These are phyloP conservation scores for Yamagishiella unicocca DNA, from an alignment of 139 green algal species.

Conservation along the genomic window DNA sequence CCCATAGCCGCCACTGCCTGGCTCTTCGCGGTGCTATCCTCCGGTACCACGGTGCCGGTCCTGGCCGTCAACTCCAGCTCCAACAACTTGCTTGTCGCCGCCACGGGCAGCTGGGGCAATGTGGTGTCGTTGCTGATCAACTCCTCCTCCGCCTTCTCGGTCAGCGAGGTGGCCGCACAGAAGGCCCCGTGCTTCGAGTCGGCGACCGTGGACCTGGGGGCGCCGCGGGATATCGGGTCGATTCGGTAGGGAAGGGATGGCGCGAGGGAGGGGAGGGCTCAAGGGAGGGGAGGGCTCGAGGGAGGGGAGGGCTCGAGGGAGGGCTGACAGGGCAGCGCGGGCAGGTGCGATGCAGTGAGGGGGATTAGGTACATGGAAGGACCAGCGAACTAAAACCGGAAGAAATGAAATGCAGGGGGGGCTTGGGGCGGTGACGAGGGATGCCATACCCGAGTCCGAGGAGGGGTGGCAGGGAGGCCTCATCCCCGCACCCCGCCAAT, in stretches of 20 bases:
- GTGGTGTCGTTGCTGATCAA: background rate
- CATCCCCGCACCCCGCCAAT: background rate
- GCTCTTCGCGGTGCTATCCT: conserved; percentile 4
- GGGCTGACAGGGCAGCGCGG: too few species aligned
- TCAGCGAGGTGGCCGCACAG: conserved; percentile 13
- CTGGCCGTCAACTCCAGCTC: background rate
- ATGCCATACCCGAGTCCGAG: background rate
- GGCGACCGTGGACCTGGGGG: conserved; percentile 31
- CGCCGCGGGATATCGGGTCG: background rate
- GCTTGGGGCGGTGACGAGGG: background rate
- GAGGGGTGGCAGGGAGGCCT: background rate
- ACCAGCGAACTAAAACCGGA: too few species aligned
- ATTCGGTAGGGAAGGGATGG: background rate
- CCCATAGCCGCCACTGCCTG: background rate
- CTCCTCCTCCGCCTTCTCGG: background rate
- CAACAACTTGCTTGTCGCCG: background rate
- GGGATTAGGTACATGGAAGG: too few species aligned
- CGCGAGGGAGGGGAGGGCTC: too few species aligned
- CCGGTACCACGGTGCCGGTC: background rate
- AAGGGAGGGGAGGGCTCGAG: too few species aligned
- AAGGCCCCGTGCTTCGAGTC: background rate
- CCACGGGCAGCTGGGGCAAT: background rate
- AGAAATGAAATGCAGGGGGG: background rate
- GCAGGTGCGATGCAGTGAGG: too few species aligned
- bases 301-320: too few species aligned